Base-by-base conservation (phyloP, 1,284 basidiomycete species). In the Flammula alnicola region DNA sequence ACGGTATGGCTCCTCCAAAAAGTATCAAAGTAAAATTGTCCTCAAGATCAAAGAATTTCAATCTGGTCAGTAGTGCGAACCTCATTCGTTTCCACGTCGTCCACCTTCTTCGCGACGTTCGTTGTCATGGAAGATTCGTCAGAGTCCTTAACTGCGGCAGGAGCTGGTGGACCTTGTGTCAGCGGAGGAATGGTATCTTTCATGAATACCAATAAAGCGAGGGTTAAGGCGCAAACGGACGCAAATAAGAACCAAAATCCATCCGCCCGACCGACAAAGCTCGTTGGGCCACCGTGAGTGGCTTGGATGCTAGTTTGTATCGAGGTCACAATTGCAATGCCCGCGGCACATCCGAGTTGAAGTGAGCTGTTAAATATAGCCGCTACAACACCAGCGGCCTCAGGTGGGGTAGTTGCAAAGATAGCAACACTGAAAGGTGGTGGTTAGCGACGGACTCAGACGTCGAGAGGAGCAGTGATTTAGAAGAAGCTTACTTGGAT, bases 321-420 rank as follows among this genome's bases (percentile, higher is more conserved):
- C 5, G 78, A 76, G 12, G 43, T 68, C 3, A 62, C 51, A 4
- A 72, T 73, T 5, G 81, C 74, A 36, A 76, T 64, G 11, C 76
- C 77, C 17, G 77, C 63, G 1, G 80, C 81, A 3, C 72, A 72
- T 17, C 81, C 80, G 42, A 79, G 66, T 61, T 83, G 78, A 0
- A 81, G 70, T 8, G 77, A 77, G 17, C 73, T 70, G 50, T 79
- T 79, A 66, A 81, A 80, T 25, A 83, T 75, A 2, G 81, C 81
- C 12, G 79, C 79, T 2, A 80, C 74, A 1, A 74, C 77, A 32
- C 81, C 81, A 1, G 79, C 71, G 63, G 78, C 74, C 12, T 69
- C 65, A 3, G 76, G 49, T 1, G 80, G 80, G 2, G 71, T 70
- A 12, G 68, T 69, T 35, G 69, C 72, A 64, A 83, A 76, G 33